Evolutionary conservation across 1,139 yeast genomes (phyloP).

Genomic region (Sugiyamaella japonica): DNA sequence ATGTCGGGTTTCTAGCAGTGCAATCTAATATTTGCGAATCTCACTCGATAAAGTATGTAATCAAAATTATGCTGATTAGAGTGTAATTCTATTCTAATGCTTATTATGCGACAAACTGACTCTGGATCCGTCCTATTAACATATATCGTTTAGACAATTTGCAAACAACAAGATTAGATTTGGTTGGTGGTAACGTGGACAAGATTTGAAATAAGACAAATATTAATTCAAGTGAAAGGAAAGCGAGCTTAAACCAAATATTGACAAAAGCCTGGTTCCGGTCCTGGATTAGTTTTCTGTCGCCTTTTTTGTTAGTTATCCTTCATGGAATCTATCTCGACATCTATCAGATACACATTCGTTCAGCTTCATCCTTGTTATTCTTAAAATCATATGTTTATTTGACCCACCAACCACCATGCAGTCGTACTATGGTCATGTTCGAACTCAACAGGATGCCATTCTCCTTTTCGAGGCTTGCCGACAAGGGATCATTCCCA

Average conservation of each 20-base stretch:
- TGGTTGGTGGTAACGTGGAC: not conserved
- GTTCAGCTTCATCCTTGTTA: not conserved
- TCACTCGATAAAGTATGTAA: not conserved
- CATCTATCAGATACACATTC: too few species aligned
- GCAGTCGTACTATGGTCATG: constrained; percentile 56
- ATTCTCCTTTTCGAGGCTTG: constrained; percentile 57
- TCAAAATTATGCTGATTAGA: constrained; percentile 9
- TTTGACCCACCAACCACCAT: constrained; percentile 30
- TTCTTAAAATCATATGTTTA: not conserved
- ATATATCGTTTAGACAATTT: not conserved
- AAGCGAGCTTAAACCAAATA: too few species aligned
- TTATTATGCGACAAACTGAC: not conserved
- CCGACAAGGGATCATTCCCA: constrained; percentile 49
- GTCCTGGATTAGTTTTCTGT: too few species aligned
- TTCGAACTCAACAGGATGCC: constrained; percentile 55
- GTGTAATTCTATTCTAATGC: not conserved
- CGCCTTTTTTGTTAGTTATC: too few species aligned
- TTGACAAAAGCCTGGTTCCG: too few species aligned
- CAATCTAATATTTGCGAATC: not conserved
- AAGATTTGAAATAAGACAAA: not conserved
- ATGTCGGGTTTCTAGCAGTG: not conserved
- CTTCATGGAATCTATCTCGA: too few species aligned
- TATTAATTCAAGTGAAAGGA: not conserved
- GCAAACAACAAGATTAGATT: not conserved
- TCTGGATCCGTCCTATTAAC: too few species aligned